These are phyloP conservation scores for Lichtheimia corymbifera DNA, from an alignment of 371 early-diverging fungal genomes.

Conservation along the genomic window DNA sequence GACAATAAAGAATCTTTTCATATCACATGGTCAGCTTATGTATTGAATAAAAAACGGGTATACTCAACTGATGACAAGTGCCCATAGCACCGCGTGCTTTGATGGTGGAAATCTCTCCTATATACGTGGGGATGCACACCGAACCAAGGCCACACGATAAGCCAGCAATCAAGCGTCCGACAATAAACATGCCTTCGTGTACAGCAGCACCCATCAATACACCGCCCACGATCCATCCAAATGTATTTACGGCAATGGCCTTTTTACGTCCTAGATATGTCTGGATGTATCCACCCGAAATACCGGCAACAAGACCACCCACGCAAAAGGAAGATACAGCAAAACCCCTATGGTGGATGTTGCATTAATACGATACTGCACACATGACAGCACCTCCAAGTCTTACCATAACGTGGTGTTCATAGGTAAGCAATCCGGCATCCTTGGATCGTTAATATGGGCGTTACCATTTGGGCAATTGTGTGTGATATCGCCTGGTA, in stretches of 20 bases:
- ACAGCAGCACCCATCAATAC: conserved; percentile 49
- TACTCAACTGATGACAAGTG: conserved; percentile 63
- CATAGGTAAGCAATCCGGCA: conserved; percentile 36
- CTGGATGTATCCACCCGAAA: conserved; percentile 55
- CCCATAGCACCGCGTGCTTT: conserved; percentile 66
- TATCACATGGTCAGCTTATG: too few species aligned
- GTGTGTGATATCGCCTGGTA: conserved; percentile 37
- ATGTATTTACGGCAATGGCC: conserved; percentile 58
- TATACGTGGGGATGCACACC: conserved; percentile 76
- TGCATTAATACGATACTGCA: not conserved
- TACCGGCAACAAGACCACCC: conserved; percentile 70
- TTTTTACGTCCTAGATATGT: conserved; percentile 61
- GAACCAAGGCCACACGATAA: conserved; percentile 74
- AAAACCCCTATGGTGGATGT: conserved; percentile 45
- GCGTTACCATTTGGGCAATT: conserved; percentile 33
- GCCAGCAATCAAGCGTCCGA: conserved; percentile 29
- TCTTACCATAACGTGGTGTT: conserved; percentile 19
- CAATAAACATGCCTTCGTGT: conserved; percentile 22
- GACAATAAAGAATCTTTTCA: conserved; percentile 61
- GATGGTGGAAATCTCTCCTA: conserved; percentile 76
- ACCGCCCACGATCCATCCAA: conserved; percentile 60
- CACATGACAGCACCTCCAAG: not conserved
- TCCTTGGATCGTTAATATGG: conserved; percentile 14
- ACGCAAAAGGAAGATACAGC: conserved; percentile 61
- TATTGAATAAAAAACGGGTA: not conserved